Evolutionary conservation across 2,329 filamentous ascomycete species (phyloP), one percentile per base, ranked within the genome.

Genomic region (Nectriaceae sp.): DNA sequence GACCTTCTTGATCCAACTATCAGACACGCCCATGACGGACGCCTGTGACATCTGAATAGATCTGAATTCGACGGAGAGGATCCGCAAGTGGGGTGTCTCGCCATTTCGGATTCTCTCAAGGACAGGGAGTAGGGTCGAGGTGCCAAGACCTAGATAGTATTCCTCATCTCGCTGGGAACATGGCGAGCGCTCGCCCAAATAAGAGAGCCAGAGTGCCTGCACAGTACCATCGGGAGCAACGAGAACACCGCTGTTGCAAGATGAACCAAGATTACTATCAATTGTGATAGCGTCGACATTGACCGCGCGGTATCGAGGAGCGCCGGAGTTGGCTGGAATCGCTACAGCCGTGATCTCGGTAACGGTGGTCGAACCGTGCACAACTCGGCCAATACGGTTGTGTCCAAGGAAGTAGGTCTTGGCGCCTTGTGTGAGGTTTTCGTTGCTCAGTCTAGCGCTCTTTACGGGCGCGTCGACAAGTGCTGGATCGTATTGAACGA

Each of bases 331-430:
- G 21, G 94, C 91, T 1, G 94, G 95, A 53, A 99, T 97, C 1
- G 92, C 90, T 3, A 97, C 94, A 2, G 94, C 94, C 11, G 93
- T 97, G 63, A 99, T 95, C 68, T 99, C 94, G 1, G 95, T 99
- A 13, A 99, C 91, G 0, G 88, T 90, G 0, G 94, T 97, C 60
- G 96, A 91, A 4, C 91, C 89, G 59, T 97, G 90, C 4, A 97
- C 93, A 35, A 97, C 90, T 29, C 93, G 85, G 52, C 93, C 87
- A 57, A 97, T 97, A 57, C 95, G 87, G 66, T 99, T 99, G 75
- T 96, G 95, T n/a, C 94, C 95, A 54, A 99, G 88, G 71, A 99
- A 99, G 58, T 96, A 92, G 0, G 92, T 97, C 48, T 93, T 88
- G 41, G 92, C 90, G 29, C 94, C 94, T 73, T 97, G 94, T 43